A percentile compares a stretch with the other conserved stretches of the same genome.
Conservation (phyloP, 2,329 filamentous ascomycete species). For the Allantophomopsis cytisporea region DNA sequence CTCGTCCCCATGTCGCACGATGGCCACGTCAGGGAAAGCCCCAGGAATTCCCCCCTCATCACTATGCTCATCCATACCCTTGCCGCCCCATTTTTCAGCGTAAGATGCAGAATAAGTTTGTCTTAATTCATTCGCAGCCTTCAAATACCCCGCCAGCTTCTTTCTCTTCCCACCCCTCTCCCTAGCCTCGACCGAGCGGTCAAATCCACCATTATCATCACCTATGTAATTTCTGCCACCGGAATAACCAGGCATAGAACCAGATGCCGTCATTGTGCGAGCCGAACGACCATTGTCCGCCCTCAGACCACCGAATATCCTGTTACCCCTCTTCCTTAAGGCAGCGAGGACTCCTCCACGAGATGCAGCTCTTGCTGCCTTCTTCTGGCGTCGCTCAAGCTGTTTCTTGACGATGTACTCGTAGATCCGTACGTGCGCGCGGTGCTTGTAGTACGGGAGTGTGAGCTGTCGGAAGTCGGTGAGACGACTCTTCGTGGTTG, state of each 20-base stretch:
- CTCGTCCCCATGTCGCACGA: conserved; percentile 67
- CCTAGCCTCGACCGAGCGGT: conserved; percentile 19
- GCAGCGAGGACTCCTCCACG: conserved; percentile 9
- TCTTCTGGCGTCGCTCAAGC: conserved; percentile 33
- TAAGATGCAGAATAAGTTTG: conserved; percentile 49
- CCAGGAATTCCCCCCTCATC: conserved; percentile 47
- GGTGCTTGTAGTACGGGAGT: conserved; percentile 55
- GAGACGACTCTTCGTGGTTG: conserved; percentile 51
- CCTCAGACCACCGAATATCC: conserved; percentile 17
- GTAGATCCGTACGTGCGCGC: conserved; percentile 66
- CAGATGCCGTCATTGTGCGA: conserved; percentile 15
- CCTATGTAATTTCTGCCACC: conserved; percentile 6
- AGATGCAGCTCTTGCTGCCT: conserved; percentile 16
- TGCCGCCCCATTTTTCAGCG: conserved; percentile 27
- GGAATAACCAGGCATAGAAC: conserved; percentile 18
- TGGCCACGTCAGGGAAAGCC: conserved; percentile 73
- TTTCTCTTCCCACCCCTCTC: conserved; percentile 62
- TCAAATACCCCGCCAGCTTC: conserved; percentile 63
- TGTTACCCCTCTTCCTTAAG: conserved; percentile 12
- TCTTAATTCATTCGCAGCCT: conserved; percentile 57
- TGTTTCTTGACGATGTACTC: conserved; percentile 56
- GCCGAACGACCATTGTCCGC: conserved; percentile 21
- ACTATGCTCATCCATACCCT: conserved; percentile 26
- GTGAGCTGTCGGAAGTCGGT: conserved; percentile 62
- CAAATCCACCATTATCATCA: conserved; percentile 15